These are phyloP conservation scores for Erythrophleum ivorense DNA, from an alignment of 331 rosid species.

Conservation along the genomic window DNA sequence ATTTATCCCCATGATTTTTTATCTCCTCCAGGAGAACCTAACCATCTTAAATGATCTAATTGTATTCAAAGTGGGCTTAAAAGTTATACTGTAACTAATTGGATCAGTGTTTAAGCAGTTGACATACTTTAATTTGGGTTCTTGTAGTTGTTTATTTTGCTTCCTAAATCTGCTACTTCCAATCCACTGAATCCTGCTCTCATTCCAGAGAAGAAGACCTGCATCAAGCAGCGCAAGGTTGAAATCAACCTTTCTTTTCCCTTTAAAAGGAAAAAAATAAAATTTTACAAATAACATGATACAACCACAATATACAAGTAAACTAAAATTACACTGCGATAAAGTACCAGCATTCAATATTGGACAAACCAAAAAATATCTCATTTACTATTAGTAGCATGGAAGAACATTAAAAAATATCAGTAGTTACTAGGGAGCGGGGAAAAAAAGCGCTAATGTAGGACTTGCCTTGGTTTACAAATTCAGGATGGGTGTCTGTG, in stretches of 20 bases:
- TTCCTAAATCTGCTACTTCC: conserved; percentile 5
- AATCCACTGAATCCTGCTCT: conserved; percentile 28
- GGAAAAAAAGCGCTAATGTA: background rate
- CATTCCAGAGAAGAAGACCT: conserved; percentile 27
- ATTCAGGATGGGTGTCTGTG: conserved; percentile 3
- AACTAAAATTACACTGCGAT: background rate
- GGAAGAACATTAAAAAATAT: conserved; percentile 4
- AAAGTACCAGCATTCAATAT: background rate
- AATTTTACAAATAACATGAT: background rate
- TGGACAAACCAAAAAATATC: background rate
- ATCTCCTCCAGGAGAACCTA: background rate
- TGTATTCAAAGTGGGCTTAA: background rate
- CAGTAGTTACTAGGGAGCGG: background rate
- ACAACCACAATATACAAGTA: background rate
- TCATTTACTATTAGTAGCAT: background rate
- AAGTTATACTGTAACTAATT: background rate
- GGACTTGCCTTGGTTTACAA: conserved; percentile 20
- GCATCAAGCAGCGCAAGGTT: background rate
- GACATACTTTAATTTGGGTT: conserved; percentile 3
- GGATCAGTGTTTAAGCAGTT: background rate
- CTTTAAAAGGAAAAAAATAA: background rate
- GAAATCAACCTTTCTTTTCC: background rate
- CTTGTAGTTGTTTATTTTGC: conserved; percentile 7
- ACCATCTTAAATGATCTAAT: background rate
- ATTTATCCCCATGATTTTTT: background rate